Evolutionary conservation across 1,284 basidiomycete species (phyloP).

Genomic region (Irpex lacteus): DNA sequence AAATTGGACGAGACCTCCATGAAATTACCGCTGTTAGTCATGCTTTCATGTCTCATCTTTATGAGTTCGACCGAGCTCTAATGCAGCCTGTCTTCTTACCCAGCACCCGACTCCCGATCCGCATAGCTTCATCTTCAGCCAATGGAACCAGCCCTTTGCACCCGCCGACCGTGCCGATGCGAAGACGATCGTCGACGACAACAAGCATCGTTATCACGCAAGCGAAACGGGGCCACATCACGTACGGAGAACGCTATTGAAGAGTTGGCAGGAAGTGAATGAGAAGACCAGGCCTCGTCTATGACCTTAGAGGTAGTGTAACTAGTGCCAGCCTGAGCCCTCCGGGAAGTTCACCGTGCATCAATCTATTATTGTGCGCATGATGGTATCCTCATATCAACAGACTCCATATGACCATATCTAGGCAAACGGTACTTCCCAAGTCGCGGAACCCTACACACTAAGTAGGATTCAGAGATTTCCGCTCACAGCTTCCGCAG

Average conservation of each 20-base stretch:
- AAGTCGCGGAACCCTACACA: no score
- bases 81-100: neutral
- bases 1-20: conserved; percentile 60
- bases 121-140: conserved; percentile 47
- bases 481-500: no score
- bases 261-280: conserved; percentile 55
- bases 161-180: conserved; percentile 58
- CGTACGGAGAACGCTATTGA: conserved; percentile 50
- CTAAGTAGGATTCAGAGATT: no score
- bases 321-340: no score
- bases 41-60: conserved; percentile 9
- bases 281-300: conserved; percentile 18
- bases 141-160: conserved; percentile 63
- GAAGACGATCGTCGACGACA: conserved; percentile 42
- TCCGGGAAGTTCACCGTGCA: no score
- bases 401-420: no score
- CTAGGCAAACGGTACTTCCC: no score
- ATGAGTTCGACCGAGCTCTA: no score
- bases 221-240: conserved; percentile 43
- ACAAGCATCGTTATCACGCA: conserved; percentile 33
- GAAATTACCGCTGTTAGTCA: conserved; percentile 62
- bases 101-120: conserved; percentile 56
- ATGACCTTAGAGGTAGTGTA: neutral
- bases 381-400: no score
- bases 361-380: no score